phyloP scores from a whole-genome alignment of 164 flowering plant species.

The Santalum album region DNA sequence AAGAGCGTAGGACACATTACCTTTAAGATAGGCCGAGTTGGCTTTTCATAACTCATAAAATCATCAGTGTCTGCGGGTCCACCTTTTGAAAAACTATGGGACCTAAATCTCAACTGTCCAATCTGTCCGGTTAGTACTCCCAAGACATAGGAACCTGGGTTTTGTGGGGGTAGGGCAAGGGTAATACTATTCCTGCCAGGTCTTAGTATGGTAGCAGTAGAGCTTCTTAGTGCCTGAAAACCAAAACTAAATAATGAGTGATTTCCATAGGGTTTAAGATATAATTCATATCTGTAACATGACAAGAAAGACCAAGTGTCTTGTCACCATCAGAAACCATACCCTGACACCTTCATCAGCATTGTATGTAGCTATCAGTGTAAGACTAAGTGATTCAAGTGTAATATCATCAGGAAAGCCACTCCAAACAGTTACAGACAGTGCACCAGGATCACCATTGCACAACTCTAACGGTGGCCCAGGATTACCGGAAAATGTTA shows the following conservation, averaged over 20 bases:
- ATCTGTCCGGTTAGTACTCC: constrained; percentile 96
- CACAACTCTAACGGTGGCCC: constrained; percentile 85
- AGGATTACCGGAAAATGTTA: constrained; percentile 89
- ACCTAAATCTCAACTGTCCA: constrained; percentile 82
- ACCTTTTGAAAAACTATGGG: constrained; percentile 94
- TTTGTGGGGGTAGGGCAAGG: constrained; percentile 74
- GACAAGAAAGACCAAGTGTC: not conserved
- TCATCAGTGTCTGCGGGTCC: constrained; percentile 94
- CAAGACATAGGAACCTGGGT: constrained; percentile 91
- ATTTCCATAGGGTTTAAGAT: not conserved
- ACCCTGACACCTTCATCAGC: constrained; percentile 96
- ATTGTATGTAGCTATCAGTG: constrained; percentile 63
- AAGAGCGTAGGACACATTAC: constrained; percentile 24
- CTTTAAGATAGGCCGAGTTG: constrained; percentile 85
- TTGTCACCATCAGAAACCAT: constrained; percentile 5
- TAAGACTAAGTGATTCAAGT: constrained; percentile 83
- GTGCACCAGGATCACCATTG: constrained; percentile 92
- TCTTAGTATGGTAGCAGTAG: constrained; percentile 50
- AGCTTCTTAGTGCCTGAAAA: constrained; percentile 66
- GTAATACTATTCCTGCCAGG: constrained; percentile 79
- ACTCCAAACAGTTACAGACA: constrained; percentile 91
- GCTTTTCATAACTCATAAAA: constrained; percentile 96
- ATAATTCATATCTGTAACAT: not conserved
- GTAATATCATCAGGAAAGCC: constrained; percentile 98
- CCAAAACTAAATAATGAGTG: constrained; percentile 1